Evolutionary conservation across 2,329 filamentous ascomycete genomes (phyloP).

Genomic region (Claviceps fusiformis): DNA sequence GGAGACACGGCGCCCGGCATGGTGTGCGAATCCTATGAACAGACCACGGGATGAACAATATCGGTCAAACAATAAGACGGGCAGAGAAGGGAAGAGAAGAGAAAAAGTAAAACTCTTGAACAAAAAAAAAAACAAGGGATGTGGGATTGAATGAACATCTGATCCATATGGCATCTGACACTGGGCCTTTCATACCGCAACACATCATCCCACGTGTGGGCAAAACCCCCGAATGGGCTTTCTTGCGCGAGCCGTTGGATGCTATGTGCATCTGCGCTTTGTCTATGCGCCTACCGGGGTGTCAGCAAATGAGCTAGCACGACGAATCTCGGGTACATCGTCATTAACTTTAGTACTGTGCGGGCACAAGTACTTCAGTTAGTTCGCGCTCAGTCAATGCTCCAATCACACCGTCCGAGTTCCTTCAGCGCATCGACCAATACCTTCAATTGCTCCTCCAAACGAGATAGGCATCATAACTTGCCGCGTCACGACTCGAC

Average conservation of each 20-base stretch:
- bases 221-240: neutral
- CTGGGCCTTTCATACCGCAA: neutral
- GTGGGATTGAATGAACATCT: neutral
- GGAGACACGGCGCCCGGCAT: slow-evolving; percentile 34
- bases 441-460: neutral
- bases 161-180: neutral
- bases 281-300: slow-evolving; percentile 1
- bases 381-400: neutral
- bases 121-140: neutral
- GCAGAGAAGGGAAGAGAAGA: too few relatives aligned
- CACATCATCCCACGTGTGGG: neutral
- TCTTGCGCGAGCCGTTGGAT: neutral
- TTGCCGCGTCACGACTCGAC: neutral
- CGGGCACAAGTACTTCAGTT: neutral
- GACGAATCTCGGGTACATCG: neutral
- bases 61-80: neutral
- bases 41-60: neutral
- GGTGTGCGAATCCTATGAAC: neutral
- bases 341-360: too few relatives aligned
- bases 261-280: neutral
- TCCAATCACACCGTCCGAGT: neutral
- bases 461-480: neutral
- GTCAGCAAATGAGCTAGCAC: too few relatives aligned
- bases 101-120: too few relatives aligned
- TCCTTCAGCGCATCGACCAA: neutral